Conservation (phyloP, 768 basidiomycete genomes). For the Collybia sordida region DNA sequence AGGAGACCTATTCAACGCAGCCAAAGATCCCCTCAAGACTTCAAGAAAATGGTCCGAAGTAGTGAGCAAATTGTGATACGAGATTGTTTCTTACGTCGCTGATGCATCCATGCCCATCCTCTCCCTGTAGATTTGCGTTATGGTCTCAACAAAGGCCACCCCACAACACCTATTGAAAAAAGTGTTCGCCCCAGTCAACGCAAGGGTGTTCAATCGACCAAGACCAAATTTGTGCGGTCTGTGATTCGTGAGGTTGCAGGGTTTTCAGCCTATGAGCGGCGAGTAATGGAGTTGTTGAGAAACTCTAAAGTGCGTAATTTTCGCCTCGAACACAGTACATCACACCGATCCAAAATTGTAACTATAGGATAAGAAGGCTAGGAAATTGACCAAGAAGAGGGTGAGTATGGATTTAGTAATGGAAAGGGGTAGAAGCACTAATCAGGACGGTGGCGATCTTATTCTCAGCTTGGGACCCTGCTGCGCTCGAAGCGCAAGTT, state of each 20-base stretch:
- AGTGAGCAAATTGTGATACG: slow-evolving; percentile 48
- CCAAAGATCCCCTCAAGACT: slow-evolving; percentile 51
- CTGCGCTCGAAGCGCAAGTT: slow-evolving; percentile 98
- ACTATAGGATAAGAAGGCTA: slow-evolving; percentile 93
- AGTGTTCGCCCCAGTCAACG: slow-evolving; percentile 79
- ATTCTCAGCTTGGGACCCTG: slow-evolving; percentile 86
- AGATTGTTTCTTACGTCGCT: slow-evolving; percentile 4
- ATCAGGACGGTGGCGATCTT: slow-evolving; percentile 6
- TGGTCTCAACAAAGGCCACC: slow-evolving; percentile 87
- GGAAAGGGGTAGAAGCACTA: neutral
- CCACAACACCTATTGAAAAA: slow-evolving; percentile 83
- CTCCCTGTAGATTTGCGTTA: slow-evolving; percentile 67
- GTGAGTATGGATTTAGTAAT: slow-evolving; percentile 46
- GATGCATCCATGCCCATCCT: slow-evolving; percentile 8
- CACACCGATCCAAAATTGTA: neutral
- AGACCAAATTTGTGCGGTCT: slow-evolving; percentile 92
- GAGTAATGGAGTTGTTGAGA: slow-evolving; percentile 96
- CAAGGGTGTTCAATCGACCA: slow-evolving; percentile 88
- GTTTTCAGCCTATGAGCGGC: slow-evolving; percentile 96
- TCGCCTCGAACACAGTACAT: neutral
- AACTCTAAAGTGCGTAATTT: slow-evolving; percentile 91
- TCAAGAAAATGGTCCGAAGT: slow-evolving; percentile 71
- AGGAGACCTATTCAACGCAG: slow-evolving; percentile 25
- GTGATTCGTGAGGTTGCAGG: slow-evolving; percentile 96
- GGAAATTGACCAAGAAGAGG: slow-evolving; percentile 99